phyloP scores from a whole-genome alignment of 352 stramenopile genomes.

The Phytopythium helicoides region DNA sequence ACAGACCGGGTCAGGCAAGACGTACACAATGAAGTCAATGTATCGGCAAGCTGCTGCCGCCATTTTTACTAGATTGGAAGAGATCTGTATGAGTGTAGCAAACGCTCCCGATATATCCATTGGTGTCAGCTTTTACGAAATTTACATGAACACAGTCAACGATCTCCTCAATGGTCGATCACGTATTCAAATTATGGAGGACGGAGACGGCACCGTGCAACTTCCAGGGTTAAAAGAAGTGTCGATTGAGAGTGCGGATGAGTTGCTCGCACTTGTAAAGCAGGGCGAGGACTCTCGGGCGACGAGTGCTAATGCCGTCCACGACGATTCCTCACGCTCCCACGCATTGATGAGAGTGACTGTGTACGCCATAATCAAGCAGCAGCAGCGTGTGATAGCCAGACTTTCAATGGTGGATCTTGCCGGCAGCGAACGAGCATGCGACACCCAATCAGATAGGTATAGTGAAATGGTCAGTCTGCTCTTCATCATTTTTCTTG shows the following conservation, averaged over 20 bases:
- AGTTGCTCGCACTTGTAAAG: conserved; percentile 90
- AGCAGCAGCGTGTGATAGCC: conserved; percentile 25
- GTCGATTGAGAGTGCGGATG: conserved; percentile 66
- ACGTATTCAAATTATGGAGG: conserved; percentile 91
- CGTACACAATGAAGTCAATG: conserved; percentile 91
- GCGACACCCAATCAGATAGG: conserved; percentile 89
- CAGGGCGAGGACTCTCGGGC: conserved; percentile 85
- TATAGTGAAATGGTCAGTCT: conserved; percentile 7
- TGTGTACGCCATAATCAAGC: conserved; percentile 28
- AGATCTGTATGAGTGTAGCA: not conserved
- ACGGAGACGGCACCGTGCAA: conserved; percentile 90
- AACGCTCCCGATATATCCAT: conserved; percentile 49
- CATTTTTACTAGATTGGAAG: conserved; percentile 48
- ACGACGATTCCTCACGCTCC: conserved; percentile 92
- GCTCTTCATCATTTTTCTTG: not conserved
- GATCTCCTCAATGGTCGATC: conserved; percentile 91
- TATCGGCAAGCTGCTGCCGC: conserved; percentile 59
- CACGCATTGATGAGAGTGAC: conserved; percentile 92
- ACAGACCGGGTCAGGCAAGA: conserved; percentile 94
- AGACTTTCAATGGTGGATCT: conserved; percentile 90
- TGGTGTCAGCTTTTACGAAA: conserved; percentile 94
- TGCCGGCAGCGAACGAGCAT: conserved; percentile 92
- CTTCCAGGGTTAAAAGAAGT: conserved; percentile 91
- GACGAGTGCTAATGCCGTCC: conserved; percentile 94
- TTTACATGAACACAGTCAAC: conserved; percentile 95